A percentile compares a stretch with the other conserved stretches of the same genome.
Evolutionary conservation across 1,139 yeast species (phyloP).

Genomic region (Saccharomyces hybrid): DNA sequence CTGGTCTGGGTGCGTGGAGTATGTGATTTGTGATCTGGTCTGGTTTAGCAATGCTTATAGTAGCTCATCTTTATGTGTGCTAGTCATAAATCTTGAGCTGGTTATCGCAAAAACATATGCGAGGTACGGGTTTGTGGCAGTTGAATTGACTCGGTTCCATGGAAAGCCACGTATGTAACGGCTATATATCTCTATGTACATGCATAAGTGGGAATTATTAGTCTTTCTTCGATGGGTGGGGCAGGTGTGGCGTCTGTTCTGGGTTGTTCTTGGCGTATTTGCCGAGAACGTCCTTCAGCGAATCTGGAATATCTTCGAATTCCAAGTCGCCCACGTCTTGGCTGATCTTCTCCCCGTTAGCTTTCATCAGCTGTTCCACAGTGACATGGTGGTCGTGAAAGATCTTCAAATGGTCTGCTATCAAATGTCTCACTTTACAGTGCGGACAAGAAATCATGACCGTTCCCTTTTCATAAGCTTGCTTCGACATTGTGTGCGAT

Average conservation of each 20-base stretch:
- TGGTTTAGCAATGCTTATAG: not conserved
- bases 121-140: not conserved
- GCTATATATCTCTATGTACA: not conserved
- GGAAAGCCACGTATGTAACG: not conserved
- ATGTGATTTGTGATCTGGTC: too few relatives aligned
- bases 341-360: constrained; percentile 68
- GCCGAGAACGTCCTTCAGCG: constrained; percentile 46
- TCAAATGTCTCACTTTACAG: constrained; percentile 78
- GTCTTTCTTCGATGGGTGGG: not conserved
- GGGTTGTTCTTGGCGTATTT: constrained; percentile 64
- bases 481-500: constrained; percentile 81
- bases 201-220: not conserved
- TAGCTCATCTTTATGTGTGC: not conserved
- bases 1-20: not conserved
- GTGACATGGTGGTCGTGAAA: constrained; percentile 66
- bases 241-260: constrained; percentile 9
- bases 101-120: not conserved
- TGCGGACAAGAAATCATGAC: constrained; percentile 89
- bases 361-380: constrained; percentile 71
- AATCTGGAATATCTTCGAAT: constrained; percentile 66
- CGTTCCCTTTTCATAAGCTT: constrained; percentile 81
- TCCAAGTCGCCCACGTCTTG: constrained; percentile 54
- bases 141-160: not conserved
- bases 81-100: not conserved
- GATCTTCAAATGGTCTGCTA: constrained; percentile 84